Conservation (phyloP, 352 stramenopile species). For the Phytophthora cajani region DNA sequence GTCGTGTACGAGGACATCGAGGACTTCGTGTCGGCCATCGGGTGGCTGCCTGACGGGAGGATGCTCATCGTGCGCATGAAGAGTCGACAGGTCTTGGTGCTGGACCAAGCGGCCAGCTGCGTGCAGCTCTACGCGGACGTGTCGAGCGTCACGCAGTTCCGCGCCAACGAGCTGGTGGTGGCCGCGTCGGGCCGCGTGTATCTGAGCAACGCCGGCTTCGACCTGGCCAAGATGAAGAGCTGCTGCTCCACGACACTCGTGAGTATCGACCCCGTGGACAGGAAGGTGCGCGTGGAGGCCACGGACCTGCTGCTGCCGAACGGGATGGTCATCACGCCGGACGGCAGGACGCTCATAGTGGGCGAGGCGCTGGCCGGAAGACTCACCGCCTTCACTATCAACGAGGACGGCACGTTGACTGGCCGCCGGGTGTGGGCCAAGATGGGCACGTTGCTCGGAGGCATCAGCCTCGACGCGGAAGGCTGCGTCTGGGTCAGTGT, state of each 20-base stretch:
- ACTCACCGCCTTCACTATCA: constrained; percentile 67
- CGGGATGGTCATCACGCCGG: constrained; percentile 62
- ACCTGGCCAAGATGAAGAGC: constrained; percentile 38
- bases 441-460: constrained; percentile 51
- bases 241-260: constrained; percentile 62
- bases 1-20: constrained; percentile 51
- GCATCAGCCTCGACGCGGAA: constrained; percentile 69
- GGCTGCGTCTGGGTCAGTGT: constrained; percentile 70
- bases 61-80: constrained; percentile 44
- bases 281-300: constrained; percentile 55
- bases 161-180: constrained; percentile 69
- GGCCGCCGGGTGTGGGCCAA: constrained; percentile 65
- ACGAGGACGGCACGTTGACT: constrained; percentile 43
- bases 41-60: constrained; percentile 63
- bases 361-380: constrained; percentile 52
- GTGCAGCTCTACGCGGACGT: constrained; percentile 62
- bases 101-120: constrained; percentile 38
- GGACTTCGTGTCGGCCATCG: constrained; percentile 62
- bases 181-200: constrained; percentile 46
- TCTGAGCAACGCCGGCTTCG: constrained; percentile 74
- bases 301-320: constrained; percentile 69
- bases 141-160: constrained; percentile 50
- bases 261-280: constrained; percentile 49
- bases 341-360: constrained; percentile 72
- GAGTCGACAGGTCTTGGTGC: constrained; percentile 47